Evolutionary conservation across 768 basidiomycete species (phyloP).

Genomic region (Galerina sulciceps): DNA sequence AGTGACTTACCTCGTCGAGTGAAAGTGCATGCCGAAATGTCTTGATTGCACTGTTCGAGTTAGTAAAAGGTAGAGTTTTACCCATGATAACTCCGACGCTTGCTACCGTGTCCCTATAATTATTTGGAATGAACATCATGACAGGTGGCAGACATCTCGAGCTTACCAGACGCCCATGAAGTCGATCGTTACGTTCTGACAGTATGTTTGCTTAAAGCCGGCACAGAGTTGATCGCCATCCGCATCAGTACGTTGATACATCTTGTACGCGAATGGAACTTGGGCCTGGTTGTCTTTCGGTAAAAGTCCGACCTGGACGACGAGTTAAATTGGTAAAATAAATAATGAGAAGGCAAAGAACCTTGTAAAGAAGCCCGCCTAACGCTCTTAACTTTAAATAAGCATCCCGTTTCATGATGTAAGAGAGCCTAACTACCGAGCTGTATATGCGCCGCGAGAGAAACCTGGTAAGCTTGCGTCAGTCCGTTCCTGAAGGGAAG

Average conservation of each 20-base stretch:
- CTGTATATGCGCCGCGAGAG: constrained; percentile 62
- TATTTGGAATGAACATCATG: not conserved
- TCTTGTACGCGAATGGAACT: constrained; percentile 73
- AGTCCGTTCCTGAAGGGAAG: not conserved
- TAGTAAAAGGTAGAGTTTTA: constrained; percentile 68
- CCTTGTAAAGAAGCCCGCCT: constrained; percentile 77
- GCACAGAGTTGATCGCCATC: constrained; percentile 50
- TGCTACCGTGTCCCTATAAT: constrained; percentile 74
- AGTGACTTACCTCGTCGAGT: constrained; percentile 65
- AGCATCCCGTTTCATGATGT: not conserved
- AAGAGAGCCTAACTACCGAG: constrained; percentile 44
- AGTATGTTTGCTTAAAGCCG: constrained; percentile 78
- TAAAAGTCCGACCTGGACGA: constrained; percentile 69
- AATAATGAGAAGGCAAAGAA: constrained; percentile 17
- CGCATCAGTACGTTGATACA: constrained; percentile 60
- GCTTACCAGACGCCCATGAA: constrained; percentile 79
- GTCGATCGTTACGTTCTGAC: constrained; percentile 67
- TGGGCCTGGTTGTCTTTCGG: constrained; percentile 71
- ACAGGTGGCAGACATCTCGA: constrained; percentile 25
- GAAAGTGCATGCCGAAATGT: constrained; percentile 79
- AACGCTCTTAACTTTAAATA: constrained; percentile 53
- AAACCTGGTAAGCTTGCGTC: constrained; percentile 53
- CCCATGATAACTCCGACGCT: constrained; percentile 72
- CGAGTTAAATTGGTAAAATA: not conserved
- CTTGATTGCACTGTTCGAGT: constrained; percentile 63